Evolutionary conservation across 495 filamentous ascomycete genomes (phyloP), one percentile per base, ranked within the genome.

Genomic region (Penicillium dipodomyicola): DNA sequence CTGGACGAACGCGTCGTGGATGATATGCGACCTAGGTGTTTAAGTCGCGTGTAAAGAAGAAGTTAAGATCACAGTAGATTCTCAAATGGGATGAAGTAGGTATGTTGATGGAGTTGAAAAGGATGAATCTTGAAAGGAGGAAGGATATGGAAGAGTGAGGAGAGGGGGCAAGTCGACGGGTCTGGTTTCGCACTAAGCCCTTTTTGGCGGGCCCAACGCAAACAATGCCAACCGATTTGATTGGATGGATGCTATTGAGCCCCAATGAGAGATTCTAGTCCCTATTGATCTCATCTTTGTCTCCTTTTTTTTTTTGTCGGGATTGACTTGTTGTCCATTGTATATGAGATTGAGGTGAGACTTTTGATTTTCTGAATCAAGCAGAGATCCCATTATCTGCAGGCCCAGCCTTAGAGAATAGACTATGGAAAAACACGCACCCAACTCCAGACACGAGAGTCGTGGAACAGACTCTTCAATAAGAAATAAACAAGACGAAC

Each of bases 341-440:
- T 25, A 8, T 15, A 5, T 14, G 10, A 15, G 12, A 44, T 14
- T 10, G 11, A 19, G 3, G 4, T n/a, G 29, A 11, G 30, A 19
- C 5, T 8, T 19, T 25, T 12, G n/a, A 20, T 52, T 1, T 29
- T 1, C 12, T 9, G 7, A 25, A 51, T 20, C n/a, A 52, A 41
- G 4, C 5, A 8, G 17, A 43, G 17, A 41, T 59, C 41, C 41
- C 45, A 58, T 61, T 59, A 52, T 59, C 54, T 61, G 37, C 61
- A 64, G 63, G 65, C 41, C 56, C 64, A 54, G 61, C 61, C 56
- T 49, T 49, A 23, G 42, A 59, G 52, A 32, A 52, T 53, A 57
- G 33, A 67, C 37, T 25, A 63, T 57, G 8, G 51, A 59, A 59
- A 41, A 27, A 47, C 37, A 25, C 29, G 40, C 54, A 39, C 19